phyloP scores from a whole-genome alignment of 2,329 filamentous ascomycete species.

The Alternaria dauci region DNA sequence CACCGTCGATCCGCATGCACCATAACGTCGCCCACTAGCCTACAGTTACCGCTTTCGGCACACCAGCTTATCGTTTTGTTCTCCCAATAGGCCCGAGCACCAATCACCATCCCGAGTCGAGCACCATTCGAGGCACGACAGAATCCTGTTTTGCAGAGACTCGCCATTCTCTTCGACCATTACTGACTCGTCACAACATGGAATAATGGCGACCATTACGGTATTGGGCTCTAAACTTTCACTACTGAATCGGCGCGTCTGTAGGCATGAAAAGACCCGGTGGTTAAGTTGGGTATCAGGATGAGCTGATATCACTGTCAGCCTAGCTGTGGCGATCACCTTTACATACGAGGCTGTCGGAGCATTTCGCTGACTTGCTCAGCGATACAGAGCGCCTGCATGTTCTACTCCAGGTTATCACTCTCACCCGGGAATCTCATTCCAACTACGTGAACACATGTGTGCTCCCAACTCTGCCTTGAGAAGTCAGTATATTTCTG shows the following conservation, averaged over 20 bases:
- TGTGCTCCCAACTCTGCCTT: background rate
- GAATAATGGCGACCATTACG: background rate
- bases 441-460: background rate
- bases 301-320: background rate
- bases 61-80: slow-evolving; percentile 8
- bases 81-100: slow-evolving; percentile 1
- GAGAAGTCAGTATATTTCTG: background rate
- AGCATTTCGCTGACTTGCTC: background rate
- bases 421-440: background rate
- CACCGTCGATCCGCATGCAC: background rate
- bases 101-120: slow-evolving; percentile 5
- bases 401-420: background rate
- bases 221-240: slow-evolving; percentile 1
- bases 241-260: slow-evolving; percentile 1
- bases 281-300: background rate
- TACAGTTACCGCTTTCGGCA: slow-evolving; percentile 12
- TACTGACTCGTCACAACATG: slow-evolving; percentile 13
- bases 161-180: slow-evolving; percentile 12
- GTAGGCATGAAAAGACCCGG: background rate
- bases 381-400: background rate
- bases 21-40: slow-evolving; percentile 11
- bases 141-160: slow-evolving; percentile 9
- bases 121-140: slow-evolving; percentile 1
- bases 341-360: background rate
- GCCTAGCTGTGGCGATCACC: background rate